phyloP scores from a whole-genome alignment of 805 yeast species.

The Suhomyces faveliae region DNA sequence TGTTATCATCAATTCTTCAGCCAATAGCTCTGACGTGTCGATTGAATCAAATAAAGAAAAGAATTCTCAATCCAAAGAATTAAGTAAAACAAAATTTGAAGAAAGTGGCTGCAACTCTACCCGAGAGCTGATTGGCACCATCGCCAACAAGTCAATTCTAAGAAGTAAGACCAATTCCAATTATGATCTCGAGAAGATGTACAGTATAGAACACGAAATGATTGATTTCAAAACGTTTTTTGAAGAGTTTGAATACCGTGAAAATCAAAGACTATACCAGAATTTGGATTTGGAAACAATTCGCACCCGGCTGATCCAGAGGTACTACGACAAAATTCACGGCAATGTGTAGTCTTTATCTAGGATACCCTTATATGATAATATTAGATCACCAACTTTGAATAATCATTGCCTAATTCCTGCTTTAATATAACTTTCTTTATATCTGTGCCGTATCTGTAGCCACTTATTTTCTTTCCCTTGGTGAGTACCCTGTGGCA shows the following conservation, averaged over 20 bases:
- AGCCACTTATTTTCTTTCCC: conserved; percentile 34
- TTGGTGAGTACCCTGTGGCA: conserved; percentile 42
- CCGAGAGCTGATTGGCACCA: neutral
- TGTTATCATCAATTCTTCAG: neutral
- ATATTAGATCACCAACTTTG: neutral
- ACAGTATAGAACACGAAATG: conserved; percentile 7
- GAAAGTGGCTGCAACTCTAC: neutral
- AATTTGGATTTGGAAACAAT: conserved; percentile 5
- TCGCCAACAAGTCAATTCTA: conserved; percentile 19
- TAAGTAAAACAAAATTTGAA: neutral
- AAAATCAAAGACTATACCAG: conserved; percentile 5
- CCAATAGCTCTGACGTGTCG: neutral
- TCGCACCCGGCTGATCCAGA: conserved; percentile 8
- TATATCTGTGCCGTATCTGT: conserved; percentile 35
- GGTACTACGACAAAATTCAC: conserved; percentile 4
- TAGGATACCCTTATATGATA: neutral
- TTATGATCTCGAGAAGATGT: conserved; percentile 18
- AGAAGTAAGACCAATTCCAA: conserved; percentile 26
- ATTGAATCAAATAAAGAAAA: neutral
- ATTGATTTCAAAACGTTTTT: conserved; percentile 8
- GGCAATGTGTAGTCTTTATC: neutral
- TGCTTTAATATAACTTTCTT: conserved; percentile 25
- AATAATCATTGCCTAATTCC: conserved; percentile 10
- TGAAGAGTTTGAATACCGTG: conserved; percentile 6
- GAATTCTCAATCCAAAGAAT: neutral